Conservation (phyloP, 176 grass and related monocot species). For the Hordeum vulgare region DNA sequence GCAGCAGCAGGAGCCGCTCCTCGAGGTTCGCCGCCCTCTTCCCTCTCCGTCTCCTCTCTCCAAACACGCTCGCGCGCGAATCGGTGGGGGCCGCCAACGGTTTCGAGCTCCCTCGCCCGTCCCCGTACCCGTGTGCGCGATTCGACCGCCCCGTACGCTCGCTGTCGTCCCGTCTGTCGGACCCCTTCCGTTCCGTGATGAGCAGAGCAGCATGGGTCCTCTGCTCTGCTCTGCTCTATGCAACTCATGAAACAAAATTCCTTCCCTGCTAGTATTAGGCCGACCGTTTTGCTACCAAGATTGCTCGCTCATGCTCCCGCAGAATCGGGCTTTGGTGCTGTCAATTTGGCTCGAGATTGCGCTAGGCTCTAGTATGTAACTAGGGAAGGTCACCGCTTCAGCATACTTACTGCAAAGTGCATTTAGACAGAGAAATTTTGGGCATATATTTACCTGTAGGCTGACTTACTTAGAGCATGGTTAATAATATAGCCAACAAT, state of each 20-base stretch:
- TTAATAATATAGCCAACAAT: no score
- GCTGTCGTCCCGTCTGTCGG: not conserved
- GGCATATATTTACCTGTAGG: no score
- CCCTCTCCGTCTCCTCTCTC: not conserved
- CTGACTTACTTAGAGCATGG: no score
- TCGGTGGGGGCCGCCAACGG: not conserved
- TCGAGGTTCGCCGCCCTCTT: conserved; percentile 4
- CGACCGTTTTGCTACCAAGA: not conserved
- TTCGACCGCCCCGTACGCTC: no score
- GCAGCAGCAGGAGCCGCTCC: conserved; percentile 11
- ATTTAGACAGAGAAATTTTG: no score
- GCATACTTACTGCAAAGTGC: no score
- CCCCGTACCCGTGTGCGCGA: not conserved
- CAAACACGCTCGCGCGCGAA: not conserved
- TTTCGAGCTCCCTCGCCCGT: not conserved
- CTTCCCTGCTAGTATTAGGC: not conserved
- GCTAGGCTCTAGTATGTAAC: not conserved
- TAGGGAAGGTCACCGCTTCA: no score
- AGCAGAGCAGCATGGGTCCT: not conserved
- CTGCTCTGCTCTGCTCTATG: not conserved
- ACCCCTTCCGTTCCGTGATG: not conserved
- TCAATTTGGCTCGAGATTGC: not conserved
- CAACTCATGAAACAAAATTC: not conserved
- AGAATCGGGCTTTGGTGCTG: not conserved
- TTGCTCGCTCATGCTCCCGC: not conserved